phyloP scores from a whole-genome alignment of 108 stramenopile genomes.

The Nitzschia sp. region DNA sequence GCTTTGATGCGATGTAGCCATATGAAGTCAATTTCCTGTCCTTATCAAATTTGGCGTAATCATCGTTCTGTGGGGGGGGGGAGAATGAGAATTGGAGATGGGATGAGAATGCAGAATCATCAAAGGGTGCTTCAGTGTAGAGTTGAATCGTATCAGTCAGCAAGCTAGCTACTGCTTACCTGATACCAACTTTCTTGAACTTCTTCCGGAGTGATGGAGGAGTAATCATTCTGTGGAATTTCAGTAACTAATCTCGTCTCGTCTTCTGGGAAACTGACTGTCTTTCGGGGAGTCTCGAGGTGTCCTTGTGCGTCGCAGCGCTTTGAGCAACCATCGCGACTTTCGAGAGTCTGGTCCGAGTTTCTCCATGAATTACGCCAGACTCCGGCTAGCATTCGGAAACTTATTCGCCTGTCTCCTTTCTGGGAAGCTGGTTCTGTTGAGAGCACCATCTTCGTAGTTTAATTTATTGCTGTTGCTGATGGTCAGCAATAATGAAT shows the following conservation, averaged over 20 bases:
- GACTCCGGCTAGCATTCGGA: not conserved
- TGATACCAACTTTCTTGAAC: slow-evolving; percentile 12
- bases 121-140: not conserved
- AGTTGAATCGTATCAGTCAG: not conserved
- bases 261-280: slow-evolving; percentile 8
- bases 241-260: not conserved
- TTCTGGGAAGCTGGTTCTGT: too few relatives aligned
- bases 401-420: not conserved
- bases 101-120: not conserved
- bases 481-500: too few relatives aligned
- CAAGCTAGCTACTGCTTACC: not conserved
- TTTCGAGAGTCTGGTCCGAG: slow-evolving; percentile 8
- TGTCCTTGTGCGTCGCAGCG: not conserved
- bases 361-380: slow-evolving; percentile 16
- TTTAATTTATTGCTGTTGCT: too few relatives aligned
- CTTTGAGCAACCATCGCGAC: not conserved
- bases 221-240: not conserved
- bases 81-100: not conserved
- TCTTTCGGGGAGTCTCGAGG: not conserved
- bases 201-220: slow-evolving; percentile 3
- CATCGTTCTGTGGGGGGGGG: slow-evolving; percentile 4
- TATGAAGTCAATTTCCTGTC: slow-evolving; percentile 23
- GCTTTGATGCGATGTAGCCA: slow-evolving; percentile 13
- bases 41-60: slow-evolving; percentile 34
- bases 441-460: too few relatives aligned